Base-by-base conservation (phyloP, 495 filamentous ascomycete species). In the Elasticomyces elasticus region DNA sequence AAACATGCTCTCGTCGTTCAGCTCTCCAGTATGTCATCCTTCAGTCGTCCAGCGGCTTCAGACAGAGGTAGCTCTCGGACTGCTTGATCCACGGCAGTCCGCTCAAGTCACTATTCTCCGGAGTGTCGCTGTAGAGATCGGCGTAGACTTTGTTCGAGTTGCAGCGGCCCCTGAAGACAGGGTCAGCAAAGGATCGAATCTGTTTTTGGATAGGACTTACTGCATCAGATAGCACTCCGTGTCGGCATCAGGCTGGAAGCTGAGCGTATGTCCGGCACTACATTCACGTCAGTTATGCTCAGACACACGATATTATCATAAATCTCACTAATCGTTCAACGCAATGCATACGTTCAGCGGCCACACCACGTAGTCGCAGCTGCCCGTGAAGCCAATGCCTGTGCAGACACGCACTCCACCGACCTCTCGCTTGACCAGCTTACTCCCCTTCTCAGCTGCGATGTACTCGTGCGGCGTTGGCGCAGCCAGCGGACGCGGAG, bases 201-300 rank as follows among this genome's bases (percentile, higher is more conserved):
- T n/a, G n/a, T n/a, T n/a, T n/a, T n/a, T n/a, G n/a, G n/a, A 20
- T 31, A 13, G 44, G 3, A 56, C 54, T 30, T 35, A 52, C 54
- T 57, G 48, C 54, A 57, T 57, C 33, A 57, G 48, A 24, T 22
- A 51, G 27, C 54, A 52, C 37, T 57, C 38, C 4, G 22, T 45
- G 5, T 22, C 27, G 35, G 20, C 46, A 27, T 52, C 54, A 2
- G 54, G 54, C 5, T 22, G 47, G 48, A 57, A 51, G 17, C 22
- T 26, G 1, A 33, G 13, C 1, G 43, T 38, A 13, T 45, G 15
- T 13, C 54, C 54, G 1, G 54, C 37, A 45, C 53, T 49, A 20
- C 20, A 5, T 20, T 5, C 3, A 10, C 19, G 22, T 54, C 20
- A 49, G 10, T 13, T 10, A 35, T n/a, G 4, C 12, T 47, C 51